Evolutionary conservation across 495 filamentous ascomycete genomes (phyloP), one percentile per base, ranked within the genome.

Genomic region (Hypoxylon fuscum): DNA sequence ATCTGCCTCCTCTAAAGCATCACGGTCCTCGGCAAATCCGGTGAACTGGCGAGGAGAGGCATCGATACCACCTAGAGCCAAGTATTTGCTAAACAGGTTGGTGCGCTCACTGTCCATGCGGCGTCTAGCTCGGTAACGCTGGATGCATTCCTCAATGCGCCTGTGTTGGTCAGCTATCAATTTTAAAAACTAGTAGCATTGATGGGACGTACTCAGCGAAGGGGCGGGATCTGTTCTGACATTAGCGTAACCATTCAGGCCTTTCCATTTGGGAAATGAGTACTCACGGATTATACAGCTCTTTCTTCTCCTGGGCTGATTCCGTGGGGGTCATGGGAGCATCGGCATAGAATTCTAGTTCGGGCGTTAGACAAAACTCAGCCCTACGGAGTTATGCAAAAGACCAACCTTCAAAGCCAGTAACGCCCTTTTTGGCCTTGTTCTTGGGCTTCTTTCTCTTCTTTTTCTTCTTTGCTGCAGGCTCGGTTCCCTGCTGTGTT

Each of bases 121-220:
- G 20, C 93, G 90, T 34, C 85, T 88, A 37, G 81, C 78, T 56
- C 87, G 80, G 78, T 87, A 99, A 7, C 92, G 89, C 55, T 92
- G 88, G 27, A 98, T 88, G 34, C 90, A 95, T 56, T 85, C 87
- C 70, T 98, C 88, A 14, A 98, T 90, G 37, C 95, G 92, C 40
- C 87, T 90, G 29, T 68, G 48, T 40, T 47, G 12, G 48, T 67
- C 43, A 64, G 59, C 40, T 43, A 37, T 31, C 5, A 23, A 41
- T 8, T 14, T 29, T 31, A 7, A 17, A 15, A 32, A 52, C 12
- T 25, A 15, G 22, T 21, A 21, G 38, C 38, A 18, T 43, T 54
- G 49, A 60, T 62, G 10, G 34, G 45, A 46, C 55, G 27, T 72
- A 80, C 79, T 78, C 73, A 15, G 66, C 25, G 51, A 81, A 81